Base-by-base conservation (phyloP, 345 rosid species). In the Eutrema heterophyllum region DNA sequence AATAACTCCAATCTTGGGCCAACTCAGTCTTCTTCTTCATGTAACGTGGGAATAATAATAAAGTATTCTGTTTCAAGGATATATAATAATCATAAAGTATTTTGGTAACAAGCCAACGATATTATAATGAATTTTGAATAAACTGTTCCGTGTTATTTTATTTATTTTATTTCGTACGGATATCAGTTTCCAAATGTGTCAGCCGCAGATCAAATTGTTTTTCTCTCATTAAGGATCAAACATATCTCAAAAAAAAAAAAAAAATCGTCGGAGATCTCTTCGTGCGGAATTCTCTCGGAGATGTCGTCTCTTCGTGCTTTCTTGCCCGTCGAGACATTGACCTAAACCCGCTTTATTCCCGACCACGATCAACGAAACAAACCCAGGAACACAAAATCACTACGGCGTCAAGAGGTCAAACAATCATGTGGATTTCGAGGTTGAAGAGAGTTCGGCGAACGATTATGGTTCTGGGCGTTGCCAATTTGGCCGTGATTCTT, bases 361-460 rank as follows among this genome's bases (percentile, higher is more conserved):
- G 51, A 55, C 63, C 1, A 44, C 64, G 38, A 70, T 30, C 66
- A 38, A 46, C 60, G 29, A 16, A 43, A 13, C 35, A 64, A 51
- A 67, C 27, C 38, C 44, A 45, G 33, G 4, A 9, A 7, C 6
- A 49, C 38, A n/a, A 11, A 27, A 14, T 44, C 45, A 65, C 26
- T 70, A 21, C 61, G 40, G 26, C 64, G 26, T 40, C 52, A 30
- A 50, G 21, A 24, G 55, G 41, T 11, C 32, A 45, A 64, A 3
- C 32, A 11, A 69, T 30, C 43, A 80, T 83, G 84, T 81, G 80
- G 86, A 64, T 72, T 50, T 74, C 81, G 6, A 68, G 81, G 62
- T 40, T 86, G 12, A 70, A 79, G 55, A 85, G 82, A 72, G 69
- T 87, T 65, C 78, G 93, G 67, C 50, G 80, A 49, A 79, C 82